phyloP scores from a whole-genome alignment of 1,284 basidiomycete species.

The Cystobasidium sp. region DNA sequence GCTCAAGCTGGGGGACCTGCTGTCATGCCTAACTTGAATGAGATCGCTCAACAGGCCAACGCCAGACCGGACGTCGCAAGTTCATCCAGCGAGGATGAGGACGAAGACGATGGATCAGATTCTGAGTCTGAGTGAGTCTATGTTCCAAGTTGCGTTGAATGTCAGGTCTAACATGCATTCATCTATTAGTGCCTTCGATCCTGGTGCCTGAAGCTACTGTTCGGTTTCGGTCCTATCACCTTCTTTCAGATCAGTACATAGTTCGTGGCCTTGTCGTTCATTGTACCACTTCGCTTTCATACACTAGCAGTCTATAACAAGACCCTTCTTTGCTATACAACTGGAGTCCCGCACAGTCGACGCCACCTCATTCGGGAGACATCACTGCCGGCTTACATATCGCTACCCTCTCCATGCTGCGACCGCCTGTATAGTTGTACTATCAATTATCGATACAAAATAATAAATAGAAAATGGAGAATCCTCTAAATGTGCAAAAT shows the following conservation, averaged over 20 bases:
- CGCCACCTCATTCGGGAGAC: too few species aligned
- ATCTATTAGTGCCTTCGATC: constrained; percentile 14
- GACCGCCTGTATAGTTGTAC: too few species aligned
- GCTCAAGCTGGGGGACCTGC: constrained; percentile 30
- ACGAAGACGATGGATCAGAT: constrained; percentile 41
- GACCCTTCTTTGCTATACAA: too few species aligned
- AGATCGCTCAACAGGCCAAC: constrained; percentile 22
- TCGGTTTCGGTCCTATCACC: not conserved
- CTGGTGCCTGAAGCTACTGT: constrained; percentile 8
- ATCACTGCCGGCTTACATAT: too few species aligned
- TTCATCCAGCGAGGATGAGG: constrained; percentile 39
- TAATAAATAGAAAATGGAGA: too few species aligned
- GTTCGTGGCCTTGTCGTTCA: not conserved
- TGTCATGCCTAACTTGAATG: constrained; percentile 29
- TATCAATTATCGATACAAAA: too few species aligned
- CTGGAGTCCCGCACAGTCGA: too few species aligned
- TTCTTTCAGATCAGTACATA: not conserved
- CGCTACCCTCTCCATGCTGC: too few species aligned
- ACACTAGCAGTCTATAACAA: too few species aligned
- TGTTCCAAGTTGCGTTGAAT: not conserved
- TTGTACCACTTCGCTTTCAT: too few species aligned
- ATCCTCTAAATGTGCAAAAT: constrained; percentile 4
- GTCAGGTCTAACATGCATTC: not conserved
- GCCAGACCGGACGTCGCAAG: constrained; percentile 35
- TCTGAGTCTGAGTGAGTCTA: constrained; percentile 39